Evolutionary conservation across 73 alveolate genomes (phyloP), one percentile per base, ranked within the genome.

Genomic region (Paramecium tetraurelia): DNA sequence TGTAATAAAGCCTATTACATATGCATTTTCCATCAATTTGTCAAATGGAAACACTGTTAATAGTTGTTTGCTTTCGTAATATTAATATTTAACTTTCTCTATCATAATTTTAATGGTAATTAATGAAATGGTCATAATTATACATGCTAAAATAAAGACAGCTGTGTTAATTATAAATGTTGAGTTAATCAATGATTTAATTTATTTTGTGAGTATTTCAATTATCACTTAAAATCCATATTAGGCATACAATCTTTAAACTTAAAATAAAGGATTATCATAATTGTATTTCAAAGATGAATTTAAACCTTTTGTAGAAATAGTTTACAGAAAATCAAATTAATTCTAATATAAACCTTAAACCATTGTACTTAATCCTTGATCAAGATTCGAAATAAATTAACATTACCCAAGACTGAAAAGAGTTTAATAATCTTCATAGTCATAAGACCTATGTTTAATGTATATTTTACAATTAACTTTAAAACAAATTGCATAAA

Each of bases 41-140:
- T 75, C 68, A 75, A 75, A 75, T 38, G 87, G 87, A 75, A 75
- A 38, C 12, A 75, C 22, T 33, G 68, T 21, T 75, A 75, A 38
- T 38, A 75, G 20, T 41, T 75, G 40, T 10, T 75, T 75, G 20
- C 43, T 21, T 75, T 14, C 38, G n/a, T 75, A 21, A 75, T 38
- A 75, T 75, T 75, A 11, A n/a, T 5, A 33, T 38, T 75, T 75
- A 41, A 75, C 69, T 35, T 75, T 38, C n/a, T 75, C 87, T 35
- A 41, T 75, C 1, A 33, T 5, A 9, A 75, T 16, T 18, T 38
- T 41, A 14, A 31, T 63, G 5, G 46, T 27, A 31, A 63, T 31
- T 2, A 63, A 75, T 16, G 59, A 33, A 5, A 24, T 24, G 38
- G 36, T 75, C 58, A 75, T 35, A 16, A 75, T 38, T 29, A n/a